Evolutionary conservation across 495 filamentous ascomycete species (phyloP), one percentile per base, ranked within the genome.

Genomic region (Barbatosphaeria neglecta): DNA sequence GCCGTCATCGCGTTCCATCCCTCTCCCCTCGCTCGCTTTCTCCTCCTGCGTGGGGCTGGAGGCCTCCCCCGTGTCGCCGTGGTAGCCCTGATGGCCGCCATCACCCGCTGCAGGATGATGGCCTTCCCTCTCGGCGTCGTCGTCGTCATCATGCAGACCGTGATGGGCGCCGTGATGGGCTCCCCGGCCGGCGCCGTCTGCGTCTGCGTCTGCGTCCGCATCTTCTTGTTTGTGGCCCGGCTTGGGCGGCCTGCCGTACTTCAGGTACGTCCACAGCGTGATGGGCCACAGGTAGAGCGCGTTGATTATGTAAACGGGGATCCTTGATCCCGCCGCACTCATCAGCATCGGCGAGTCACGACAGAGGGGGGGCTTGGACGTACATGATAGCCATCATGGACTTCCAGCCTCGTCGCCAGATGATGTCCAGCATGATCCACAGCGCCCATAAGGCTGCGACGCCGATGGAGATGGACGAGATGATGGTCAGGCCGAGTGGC

Each of bases 301-400:
- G 31, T 58, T 58, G 19, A 53, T 47, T 3, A 50, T 46, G 41
- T 50, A 53, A 23, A 52, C 44, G 2, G 50, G 50, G 35, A 53
- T 50, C 52, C 55, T 50, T 11, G 16, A 20, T 10, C 23, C 15
- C 6, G 20, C 3, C 7, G n/a, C n/a, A n/a, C 7, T 39, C 31
- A 11, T 28, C 17, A 43, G 16, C 22, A 28, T 20, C 15, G 8
- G 19, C 19, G 20, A 31, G n/a, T n/a, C n/a, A n/a, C n/a, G n/a
- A n/a, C 13, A 20, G 11, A 38, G 42, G 2, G 1, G 19, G 24
- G 18, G 40, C 6, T 16, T 9, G n/a, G 20, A 47, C 49, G 47
- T 28, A 58, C 52, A 58, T 58, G 11, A 58, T 47, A 1, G 39
- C 44, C 55, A 58, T 58, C 55, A 58, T 58, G 5, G 53, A 44